These are phyloP conservation scores for Tolypocladium endophyticum DNA, from an alignment of 2,329 filamentous ascomycete genomes.

Conservation along the genomic window DNA sequence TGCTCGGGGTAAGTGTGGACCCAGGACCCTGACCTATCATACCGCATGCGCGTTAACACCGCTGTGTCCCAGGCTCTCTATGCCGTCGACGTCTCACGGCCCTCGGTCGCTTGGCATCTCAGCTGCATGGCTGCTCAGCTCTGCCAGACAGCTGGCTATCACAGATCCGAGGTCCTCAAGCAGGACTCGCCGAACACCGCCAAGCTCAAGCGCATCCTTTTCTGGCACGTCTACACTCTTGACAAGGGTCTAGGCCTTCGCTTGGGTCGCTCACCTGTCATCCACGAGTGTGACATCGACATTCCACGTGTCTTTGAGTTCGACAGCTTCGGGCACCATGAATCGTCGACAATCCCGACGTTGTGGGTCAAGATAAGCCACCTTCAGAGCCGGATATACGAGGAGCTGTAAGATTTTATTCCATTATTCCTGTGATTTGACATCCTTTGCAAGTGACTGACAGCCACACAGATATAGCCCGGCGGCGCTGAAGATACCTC, in stretches of 20 bases:
- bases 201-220: slow-evolving; percentile 30
- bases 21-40: not conserved
- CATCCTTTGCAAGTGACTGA: not conserved
- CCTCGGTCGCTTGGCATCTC: slow-evolving; percentile 55
- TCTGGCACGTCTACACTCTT: slow-evolving; percentile 43
- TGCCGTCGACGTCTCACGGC: slow-evolving; percentile 50
- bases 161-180: slow-evolving; percentile 29
- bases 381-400: slow-evolving; percentile 49
- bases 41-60: not conserved
- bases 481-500: slow-evolving; percentile 28
- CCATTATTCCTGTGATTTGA: not conserved
- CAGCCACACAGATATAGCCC: slow-evolving; percentile 35
- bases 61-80: slow-evolving; percentile 38
- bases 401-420: slow-evolving; percentile 25
- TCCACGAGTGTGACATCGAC: slow-evolving; percentile 51
- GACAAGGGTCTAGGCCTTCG: slow-evolving; percentile 49
- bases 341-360: slow-evolving; percentile 28
- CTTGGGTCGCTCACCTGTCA: slow-evolving; percentile 45
- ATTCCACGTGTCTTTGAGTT: slow-evolving; percentile 31
- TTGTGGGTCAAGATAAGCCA: slow-evolving; percentile 45
- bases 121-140: slow-evolving; percentile 47
- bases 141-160: slow-evolving; percentile 53
- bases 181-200: slow-evolving; percentile 19
- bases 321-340: slow-evolving; percentile 26
- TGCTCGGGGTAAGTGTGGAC: slow-evolving; percentile 39